Base-by-base conservation (phyloP, 257 asterid genomes). In the Lycium barbarum region DNA sequence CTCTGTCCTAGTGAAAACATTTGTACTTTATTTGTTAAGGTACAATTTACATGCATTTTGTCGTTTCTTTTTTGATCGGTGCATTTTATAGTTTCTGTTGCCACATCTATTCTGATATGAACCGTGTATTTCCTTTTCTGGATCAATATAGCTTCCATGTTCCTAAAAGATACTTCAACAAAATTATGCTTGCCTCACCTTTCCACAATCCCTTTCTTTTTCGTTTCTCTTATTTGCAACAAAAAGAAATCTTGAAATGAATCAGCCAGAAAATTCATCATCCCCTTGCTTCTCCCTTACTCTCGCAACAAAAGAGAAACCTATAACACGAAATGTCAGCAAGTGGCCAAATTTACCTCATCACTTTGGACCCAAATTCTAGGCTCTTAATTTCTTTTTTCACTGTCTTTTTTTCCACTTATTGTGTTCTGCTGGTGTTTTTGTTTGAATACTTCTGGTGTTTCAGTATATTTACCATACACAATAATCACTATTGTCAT, bases 1-100 rank as follows among this genome's bases (percentile, higher is more conserved):
- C 33, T 70, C 5, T 43, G 80, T 72, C 36, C 38, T 4, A n/a
- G 2, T 1, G 36, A 72, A 72, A n/a, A 72, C 80, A 71, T 71
- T n/a, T 71, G 17, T 43, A 43, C 54, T 4, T 40, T 26, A 26
- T 26, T 26, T 26, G 33, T 68, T 36, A 36, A 11, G 35, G n/a
- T 47, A 45, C 59, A 73, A 73, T 73, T 10, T 73, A 73, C 59
- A 20, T 73, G 59, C 80, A 20, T 4, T 5, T 10, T 11, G 9
- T 73, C 18, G 2, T 33, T n/a, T 20, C 80, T 70, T 17, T 73
- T 72, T 12, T 5, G 17, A 3, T 6, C 2, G 18, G 2, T 72
- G 80, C n/a, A 73, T 73, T 11, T 45, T 72, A 45, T 45, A 72
- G 6, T 72, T 45, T 72, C 57, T 72, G 57, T 72, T 45, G 58